A percentile compares a stretch with the other conserved stretches of the same genome.
Evolutionary conservation across 208 protist genomes (phyloP).

Genomic region (Crithidia thermophila): DNA sequence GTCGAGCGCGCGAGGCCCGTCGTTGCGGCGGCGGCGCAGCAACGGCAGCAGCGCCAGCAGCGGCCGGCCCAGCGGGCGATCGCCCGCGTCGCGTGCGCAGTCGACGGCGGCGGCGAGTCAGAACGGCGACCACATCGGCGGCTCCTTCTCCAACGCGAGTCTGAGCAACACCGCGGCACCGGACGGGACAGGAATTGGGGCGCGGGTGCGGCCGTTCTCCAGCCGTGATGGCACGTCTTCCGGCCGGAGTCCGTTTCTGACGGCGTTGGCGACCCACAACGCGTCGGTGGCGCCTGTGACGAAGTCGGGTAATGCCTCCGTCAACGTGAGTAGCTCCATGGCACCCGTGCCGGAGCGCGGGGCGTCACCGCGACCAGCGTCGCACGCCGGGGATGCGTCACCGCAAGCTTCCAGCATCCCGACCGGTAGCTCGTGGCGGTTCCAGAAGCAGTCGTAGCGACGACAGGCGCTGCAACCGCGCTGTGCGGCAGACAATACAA

Average conservation of each 20-base stretch:
- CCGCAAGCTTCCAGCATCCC: no score
- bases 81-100: background rate
- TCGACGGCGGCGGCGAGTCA: background rate
- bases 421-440: background rate
- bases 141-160: background rate
- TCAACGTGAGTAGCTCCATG: no score
- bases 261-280: constrained; percentile 1
- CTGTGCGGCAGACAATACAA: no score
- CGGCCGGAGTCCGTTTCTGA: background rate
- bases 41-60: background rate
- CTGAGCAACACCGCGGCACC: background rate
- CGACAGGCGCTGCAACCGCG: background rate
- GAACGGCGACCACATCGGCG: background rate
- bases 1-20: no score
- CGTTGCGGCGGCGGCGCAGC: background rate
- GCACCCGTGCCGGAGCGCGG: no score
- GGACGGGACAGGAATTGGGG: no score
- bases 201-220: constrained; percentile 2
- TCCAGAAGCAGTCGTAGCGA: background rate
- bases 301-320: background rate
- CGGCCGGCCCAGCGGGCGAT: background rate
- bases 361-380: no score
- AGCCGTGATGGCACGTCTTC: constrained; percentile 6
- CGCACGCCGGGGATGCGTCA: no score
- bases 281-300: background rate